These are phyloP conservation scores for Coemansia sp. DNA, from an alignment of 192 early-diverging fungal species.

Conservation along the genomic window DNA sequence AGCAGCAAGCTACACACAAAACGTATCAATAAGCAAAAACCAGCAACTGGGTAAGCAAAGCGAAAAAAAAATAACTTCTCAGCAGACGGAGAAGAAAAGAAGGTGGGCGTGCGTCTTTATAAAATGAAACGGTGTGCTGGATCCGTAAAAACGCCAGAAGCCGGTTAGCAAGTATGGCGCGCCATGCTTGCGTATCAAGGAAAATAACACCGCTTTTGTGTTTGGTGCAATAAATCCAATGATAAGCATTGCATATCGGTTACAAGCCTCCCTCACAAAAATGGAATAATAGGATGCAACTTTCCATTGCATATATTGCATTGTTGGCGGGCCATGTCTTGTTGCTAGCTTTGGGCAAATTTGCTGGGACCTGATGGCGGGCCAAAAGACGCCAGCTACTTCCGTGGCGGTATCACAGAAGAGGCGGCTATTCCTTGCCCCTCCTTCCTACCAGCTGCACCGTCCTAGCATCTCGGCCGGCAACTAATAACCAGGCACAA, in stretches of 20 bases:
- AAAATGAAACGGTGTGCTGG: background rate
- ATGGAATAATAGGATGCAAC: background rate
- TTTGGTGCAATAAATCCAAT: conserved; percentile 1
- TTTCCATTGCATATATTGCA: background rate
- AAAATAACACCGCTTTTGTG: no score
- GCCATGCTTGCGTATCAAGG: no score
- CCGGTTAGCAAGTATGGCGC: no score
- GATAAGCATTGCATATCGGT: conserved; percentile 6
- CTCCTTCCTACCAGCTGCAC: no score
- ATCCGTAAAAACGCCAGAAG: conserved; percentile 2
- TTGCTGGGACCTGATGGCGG: no score
- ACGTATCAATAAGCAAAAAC: background rate
- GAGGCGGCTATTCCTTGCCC: no score
- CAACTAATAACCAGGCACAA: no score
- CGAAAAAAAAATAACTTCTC: background rate
- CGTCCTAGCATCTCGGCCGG: no score
- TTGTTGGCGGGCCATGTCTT: background rate
- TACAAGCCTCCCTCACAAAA: background rate
- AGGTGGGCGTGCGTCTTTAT: background rate
- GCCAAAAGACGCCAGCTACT: no score
- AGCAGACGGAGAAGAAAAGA: conserved; percentile 1
- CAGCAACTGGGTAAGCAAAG: background rate
- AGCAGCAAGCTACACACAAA: background rate
- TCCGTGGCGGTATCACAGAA: no score
- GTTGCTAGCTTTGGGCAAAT: no score